Evolutionary conservation across 2,329 filamentous ascomycete species (phyloP).

Genomic region (Calonectria fujianensis): DNA sequence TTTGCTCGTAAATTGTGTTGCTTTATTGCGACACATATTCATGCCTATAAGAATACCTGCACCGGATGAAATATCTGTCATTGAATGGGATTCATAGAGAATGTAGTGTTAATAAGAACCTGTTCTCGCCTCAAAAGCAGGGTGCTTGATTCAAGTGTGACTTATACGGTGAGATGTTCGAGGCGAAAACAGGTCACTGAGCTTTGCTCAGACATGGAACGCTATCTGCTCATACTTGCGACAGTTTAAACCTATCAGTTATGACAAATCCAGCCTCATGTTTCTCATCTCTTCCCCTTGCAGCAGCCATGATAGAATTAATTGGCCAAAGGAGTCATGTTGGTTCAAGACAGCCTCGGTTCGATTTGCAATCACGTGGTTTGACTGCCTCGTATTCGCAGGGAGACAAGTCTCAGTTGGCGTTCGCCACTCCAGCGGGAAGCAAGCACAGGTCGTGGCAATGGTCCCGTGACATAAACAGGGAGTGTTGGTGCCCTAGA

Average conservation of each 20-base stretch:
- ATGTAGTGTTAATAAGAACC: not conserved
- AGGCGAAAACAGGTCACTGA: not conserved
- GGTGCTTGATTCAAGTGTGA: not conserved
- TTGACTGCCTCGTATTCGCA: not conserved
- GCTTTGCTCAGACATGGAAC: not conserved
- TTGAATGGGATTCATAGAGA: not conserved
- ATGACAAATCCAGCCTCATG: not conserved
- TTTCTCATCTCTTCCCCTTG: not conserved
- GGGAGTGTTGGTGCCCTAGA: not conserved
- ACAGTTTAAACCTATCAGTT: not conserved
- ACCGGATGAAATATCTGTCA: not conserved
- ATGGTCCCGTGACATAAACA: not conserved
- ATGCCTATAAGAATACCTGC: not conserved
- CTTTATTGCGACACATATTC: not conserved
- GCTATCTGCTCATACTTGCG: not conserved
- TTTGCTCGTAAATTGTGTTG: not conserved
- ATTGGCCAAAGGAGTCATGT: not conserved
- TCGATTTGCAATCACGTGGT: not conserved
- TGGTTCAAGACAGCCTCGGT: not conserved
- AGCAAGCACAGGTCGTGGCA: not conserved
- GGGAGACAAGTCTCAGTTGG: not conserved
- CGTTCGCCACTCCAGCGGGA: not conserved
- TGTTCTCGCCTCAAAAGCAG: not conserved
- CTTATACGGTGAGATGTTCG: not conserved
- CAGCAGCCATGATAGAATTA: not conserved